phyloP scores from a whole-genome alignment of 1,284 basidiomycete species.

The Naganishia cerealis region DNA sequence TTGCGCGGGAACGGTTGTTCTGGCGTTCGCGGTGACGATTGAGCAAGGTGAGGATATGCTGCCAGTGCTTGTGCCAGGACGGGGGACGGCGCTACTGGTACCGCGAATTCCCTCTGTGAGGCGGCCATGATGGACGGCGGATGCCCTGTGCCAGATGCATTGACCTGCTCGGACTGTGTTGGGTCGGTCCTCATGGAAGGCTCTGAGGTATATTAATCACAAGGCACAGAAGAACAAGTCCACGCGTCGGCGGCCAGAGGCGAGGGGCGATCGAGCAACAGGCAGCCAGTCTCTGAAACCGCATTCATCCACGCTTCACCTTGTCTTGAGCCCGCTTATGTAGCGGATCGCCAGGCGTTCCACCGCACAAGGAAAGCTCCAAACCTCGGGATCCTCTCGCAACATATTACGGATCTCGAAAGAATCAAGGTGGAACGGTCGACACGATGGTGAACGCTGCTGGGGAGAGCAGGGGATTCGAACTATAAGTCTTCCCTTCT shows the following conservation, averaged over 20 bases:
- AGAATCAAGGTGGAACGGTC: conserved; percentile 1
- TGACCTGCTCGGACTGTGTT: background rate
- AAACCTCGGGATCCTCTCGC: background rate
- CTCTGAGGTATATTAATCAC: background rate
- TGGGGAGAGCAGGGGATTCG: conserved; percentile 28
- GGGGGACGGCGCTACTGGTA: background rate
- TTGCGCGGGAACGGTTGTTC: background rate
- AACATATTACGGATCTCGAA: background rate
- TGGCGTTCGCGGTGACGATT: background rate
- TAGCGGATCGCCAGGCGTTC: background rate
- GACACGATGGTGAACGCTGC: conserved; percentile 26
- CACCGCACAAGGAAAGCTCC: background rate
- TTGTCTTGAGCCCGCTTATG: background rate
- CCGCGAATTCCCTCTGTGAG: background rate
- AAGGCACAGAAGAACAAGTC: background rate
- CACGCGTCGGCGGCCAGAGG: background rate
- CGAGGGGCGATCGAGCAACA: conserved; percentile 2
- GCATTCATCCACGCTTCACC: background rate
- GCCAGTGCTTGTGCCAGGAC: background rate
- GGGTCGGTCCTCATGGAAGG: background rate
- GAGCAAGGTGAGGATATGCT: background rate
- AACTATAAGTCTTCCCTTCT: conserved; percentile 29
- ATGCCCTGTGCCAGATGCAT: background rate
- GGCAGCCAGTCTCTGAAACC: background rate
- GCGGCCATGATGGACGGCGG: background rate